phyloP scores from a whole-genome alignment of 805 yeast genomes.

The Wickerhamiella cacticola region DNA sequence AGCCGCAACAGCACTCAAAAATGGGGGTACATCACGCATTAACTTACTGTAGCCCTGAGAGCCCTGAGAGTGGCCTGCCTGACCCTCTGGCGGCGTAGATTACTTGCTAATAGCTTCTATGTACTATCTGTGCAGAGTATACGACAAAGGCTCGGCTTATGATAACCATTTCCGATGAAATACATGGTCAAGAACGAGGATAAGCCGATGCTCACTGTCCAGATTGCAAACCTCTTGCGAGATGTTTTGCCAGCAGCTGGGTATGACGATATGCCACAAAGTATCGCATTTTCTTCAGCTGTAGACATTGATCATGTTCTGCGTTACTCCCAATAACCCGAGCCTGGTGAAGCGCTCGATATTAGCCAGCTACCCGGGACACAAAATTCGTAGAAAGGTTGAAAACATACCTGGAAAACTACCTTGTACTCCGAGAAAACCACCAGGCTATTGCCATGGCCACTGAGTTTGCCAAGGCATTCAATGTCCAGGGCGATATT shows the following conservation, averaged over 20 bases:
- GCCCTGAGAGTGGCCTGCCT: constrained; percentile 99
- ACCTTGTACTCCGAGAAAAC: not conserved
- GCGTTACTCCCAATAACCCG: constrained; percentile 84
- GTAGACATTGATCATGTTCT: constrained; percentile 82
- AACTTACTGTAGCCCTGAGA: no score
- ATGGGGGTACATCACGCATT: constrained; percentile 69
- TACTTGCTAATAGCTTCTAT: constrained; percentile 74
- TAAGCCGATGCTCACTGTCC: constrained; percentile 64
- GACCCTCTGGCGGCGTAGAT: constrained; percentile 97
- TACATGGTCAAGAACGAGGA: constrained; percentile 65
- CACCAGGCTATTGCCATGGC: no score
- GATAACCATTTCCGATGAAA: constrained; percentile 90
- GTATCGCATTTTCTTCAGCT: constrained; percentile 90
- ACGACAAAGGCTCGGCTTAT: constrained; percentile 58
- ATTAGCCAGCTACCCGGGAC: constrained; percentile 35
- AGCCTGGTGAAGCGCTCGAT: constrained; percentile 67
- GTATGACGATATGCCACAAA: constrained; percentile 83
- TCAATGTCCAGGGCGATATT: no score
- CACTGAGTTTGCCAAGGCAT: no score
- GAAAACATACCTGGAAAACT: constrained; percentile 12
- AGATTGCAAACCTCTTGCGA: constrained; percentile 82
- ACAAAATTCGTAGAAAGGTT: not conserved
- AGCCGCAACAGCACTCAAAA: constrained; percentile 72
- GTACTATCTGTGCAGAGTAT: constrained; percentile 64
- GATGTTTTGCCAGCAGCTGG: constrained; percentile 85